phyloP scores from a whole-genome alignment of 2,329 filamentous ascomycete genomes.

The Aspergillus phoenicis region DNA sequence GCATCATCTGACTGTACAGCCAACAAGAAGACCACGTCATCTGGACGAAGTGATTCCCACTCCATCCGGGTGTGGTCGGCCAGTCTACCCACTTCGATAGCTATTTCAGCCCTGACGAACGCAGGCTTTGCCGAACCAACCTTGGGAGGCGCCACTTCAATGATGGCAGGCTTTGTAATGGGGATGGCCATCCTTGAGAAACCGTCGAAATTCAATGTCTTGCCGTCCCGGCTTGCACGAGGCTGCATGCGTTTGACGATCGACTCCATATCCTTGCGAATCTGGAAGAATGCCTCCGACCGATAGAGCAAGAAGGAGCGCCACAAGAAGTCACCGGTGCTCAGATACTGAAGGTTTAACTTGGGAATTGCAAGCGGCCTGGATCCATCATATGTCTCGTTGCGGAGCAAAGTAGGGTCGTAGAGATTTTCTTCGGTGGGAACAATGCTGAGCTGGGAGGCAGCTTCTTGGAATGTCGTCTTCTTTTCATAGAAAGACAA shows the following conservation, averaged over 20 bases:
- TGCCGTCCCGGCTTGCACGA: slow-evolving; percentile 63
- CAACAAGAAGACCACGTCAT: slow-evolving; percentile 88
- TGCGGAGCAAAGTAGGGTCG: slow-evolving; percentile 74
- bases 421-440: slow-evolving; percentile 83
- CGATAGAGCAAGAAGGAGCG: slow-evolving; percentile 86
- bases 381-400: slow-evolving; percentile 85
- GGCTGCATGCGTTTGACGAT: slow-evolving; percentile 78
- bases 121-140: slow-evolving; percentile 85
- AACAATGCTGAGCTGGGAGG: slow-evolving; percentile 71
- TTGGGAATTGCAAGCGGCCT: slow-evolving; percentile 89
- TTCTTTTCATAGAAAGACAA: slow-evolving; percentile 74
- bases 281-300: slow-evolving; percentile 89
- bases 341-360: slow-evolving; percentile 91
- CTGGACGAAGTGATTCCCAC: slow-evolving; percentile 84
- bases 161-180: slow-evolving; percentile 79
- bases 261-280: slow-evolving; percentile 86
- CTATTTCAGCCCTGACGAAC: slow-evolving; percentile 81
- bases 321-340: slow-evolving; percentile 96
- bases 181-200: slow-evolving; percentile 91
- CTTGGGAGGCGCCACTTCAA: slow-evolving; percentile 79
- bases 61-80: slow-evolving; percentile 75
- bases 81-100: slow-evolving; percentile 79
- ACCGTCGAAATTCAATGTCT: slow-evolving; percentile 71
- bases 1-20: slow-evolving; percentile 64
- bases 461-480: slow-evolving; percentile 78